These are phyloP conservation scores for Solanum chaucha DNA, from an alignment of 257 asterid genomes.

Conservation along the genomic window DNA sequence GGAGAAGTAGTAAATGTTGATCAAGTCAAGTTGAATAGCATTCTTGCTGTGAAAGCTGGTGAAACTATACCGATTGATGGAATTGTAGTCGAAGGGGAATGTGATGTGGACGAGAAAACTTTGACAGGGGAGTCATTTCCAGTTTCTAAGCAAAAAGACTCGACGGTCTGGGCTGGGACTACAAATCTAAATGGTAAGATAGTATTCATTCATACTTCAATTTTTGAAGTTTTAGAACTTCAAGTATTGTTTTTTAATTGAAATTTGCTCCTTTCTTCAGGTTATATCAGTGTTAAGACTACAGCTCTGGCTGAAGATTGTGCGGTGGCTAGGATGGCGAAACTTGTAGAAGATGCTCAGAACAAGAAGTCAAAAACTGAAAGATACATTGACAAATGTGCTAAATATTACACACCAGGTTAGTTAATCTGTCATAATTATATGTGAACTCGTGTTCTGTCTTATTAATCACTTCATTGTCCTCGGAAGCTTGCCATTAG, in stretches of 20 bases:
- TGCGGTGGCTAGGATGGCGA: slow-evolving; percentile 76
- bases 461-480: not conserved
- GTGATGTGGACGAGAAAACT: slow-evolving; percentile 78
- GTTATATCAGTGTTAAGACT: slow-evolving; percentile 55
- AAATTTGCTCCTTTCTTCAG: slow-evolving; percentile 14
- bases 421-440: not conserved
- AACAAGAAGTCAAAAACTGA: slow-evolving; percentile 62
- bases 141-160: slow-evolving; percentile 58
- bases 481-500: not conserved
- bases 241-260: not conserved
- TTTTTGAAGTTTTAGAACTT: not conserved
- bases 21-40: slow-evolving; percentile 48
- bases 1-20: slow-evolving; percentile 64
- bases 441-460: not conserved
- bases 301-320: slow-evolving; percentile 64
- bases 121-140: slow-evolving; percentile 91
- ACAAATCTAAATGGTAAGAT: slow-evolving; percentile 62
- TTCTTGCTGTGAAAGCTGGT: slow-evolving; percentile 75
- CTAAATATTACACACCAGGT: slow-evolving; percentile 92
- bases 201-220: not conserved
- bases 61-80: slow-evolving; percentile 80
- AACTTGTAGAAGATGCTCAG: slow-evolving; percentile 88
- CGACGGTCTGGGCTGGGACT: slow-evolving; percentile 79
- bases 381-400: slow-evolving; percentile 69
- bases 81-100: slow-evolving; percentile 55